A percentile compares a stretch with the other conserved stretches of the same genome.
Conservation (phyloP, 192 early-diverging fungal species). For the Diversispora epigaea region DNA sequence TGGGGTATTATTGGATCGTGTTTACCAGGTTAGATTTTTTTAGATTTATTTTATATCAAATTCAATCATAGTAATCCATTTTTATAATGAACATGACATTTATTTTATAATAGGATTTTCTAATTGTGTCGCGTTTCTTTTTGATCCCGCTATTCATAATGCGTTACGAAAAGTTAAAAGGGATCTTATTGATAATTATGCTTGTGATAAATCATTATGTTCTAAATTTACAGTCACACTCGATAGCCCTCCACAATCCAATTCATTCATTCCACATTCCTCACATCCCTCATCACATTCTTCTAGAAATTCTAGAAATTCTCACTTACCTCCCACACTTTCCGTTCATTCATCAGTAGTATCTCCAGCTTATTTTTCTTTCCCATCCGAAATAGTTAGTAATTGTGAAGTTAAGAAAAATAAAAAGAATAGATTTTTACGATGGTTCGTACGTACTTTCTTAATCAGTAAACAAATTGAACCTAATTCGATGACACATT, state of each 20-base stretch:
- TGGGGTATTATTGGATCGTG: slow-evolving; percentile 9
- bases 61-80: not conserved
- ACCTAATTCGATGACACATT: too few species aligned
- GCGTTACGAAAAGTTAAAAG: slow-evolving; percentile 23
- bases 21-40: slow-evolving; percentile 1
- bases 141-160: slow-evolving; percentile 25
- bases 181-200: slow-evolving; percentile 22
- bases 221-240: not conserved
- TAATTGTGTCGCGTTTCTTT: slow-evolving; percentile 23
- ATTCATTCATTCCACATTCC: not conserved
- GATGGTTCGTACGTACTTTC: too few species aligned
- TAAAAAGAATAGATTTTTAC: too few species aligned
- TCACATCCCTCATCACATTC: not conserved
- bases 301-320: too few species aligned
- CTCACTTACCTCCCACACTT: too few species aligned
- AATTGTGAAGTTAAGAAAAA: too few species aligned
- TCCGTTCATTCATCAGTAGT: too few species aligned
- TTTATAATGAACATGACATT: not conserved
- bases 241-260: not conserved
- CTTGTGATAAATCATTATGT: not conserved
- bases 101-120: slow-evolving; percentile 1
- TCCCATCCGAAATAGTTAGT: too few species aligned
- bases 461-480: too few species aligned
- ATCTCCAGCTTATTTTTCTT: too few species aligned
- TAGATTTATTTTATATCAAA: not conserved